Evolutionary conservation across 306 rosid species (phyloP).

Genomic region (Prunus dulcis): DNA sequence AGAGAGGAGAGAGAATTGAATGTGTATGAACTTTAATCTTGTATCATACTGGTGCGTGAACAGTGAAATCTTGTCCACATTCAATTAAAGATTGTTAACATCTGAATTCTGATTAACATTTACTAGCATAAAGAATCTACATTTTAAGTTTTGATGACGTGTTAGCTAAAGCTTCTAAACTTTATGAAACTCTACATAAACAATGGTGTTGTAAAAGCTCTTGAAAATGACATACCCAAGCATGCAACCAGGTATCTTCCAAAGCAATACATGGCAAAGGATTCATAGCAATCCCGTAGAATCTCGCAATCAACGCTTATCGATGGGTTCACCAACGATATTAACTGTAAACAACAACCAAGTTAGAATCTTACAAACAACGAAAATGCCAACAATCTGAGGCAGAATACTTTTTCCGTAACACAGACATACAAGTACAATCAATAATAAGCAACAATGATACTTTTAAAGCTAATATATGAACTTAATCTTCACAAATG

Average conservation of each 20-base stretch:
- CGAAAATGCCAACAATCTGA: constrained; percentile 5
- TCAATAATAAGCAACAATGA: not conserved
- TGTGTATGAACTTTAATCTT: not conserved
- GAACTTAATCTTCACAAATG: not conserved
- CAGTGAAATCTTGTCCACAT: not conserved
- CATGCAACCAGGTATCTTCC: constrained; percentile 98
- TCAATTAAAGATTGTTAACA: not conserved
- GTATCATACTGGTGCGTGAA: not conserved
- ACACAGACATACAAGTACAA: not conserved
- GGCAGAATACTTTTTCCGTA: not conserved
- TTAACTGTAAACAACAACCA: constrained; percentile 45
- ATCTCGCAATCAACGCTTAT: constrained; percentile 79
- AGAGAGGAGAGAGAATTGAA: not conserved
- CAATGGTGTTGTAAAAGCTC: not conserved
- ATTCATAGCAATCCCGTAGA: constrained; percentile 93
- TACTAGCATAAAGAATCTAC: not conserved
- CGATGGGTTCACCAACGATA: constrained; percentile 79
- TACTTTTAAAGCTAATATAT: not conserved
- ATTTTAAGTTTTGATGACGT: not conserved
- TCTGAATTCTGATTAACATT: not conserved
- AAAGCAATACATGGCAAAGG: constrained; percentile 99
- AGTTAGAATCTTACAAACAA: constrained; percentile 16
- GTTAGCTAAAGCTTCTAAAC: not conserved
- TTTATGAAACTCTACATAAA: not conserved
- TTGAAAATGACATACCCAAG: constrained; percentile 49